phyloP scores from a whole-genome alignment of 176 grass and related monocot genomes.

The maize (Zea mays) region DNA sequence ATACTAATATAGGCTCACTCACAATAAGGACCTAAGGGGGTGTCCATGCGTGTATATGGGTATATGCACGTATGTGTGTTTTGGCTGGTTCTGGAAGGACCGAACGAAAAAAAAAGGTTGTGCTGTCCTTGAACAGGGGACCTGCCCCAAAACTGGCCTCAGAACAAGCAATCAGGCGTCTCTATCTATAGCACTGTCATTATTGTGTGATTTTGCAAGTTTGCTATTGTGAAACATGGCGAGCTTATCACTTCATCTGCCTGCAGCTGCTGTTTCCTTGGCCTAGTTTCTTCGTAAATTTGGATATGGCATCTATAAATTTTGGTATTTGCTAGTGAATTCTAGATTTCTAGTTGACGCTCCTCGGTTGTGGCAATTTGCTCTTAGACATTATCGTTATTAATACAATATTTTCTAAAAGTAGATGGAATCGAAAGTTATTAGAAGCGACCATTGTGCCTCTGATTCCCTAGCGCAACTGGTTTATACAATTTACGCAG shows the following conservation, averaged over 20 bases:
- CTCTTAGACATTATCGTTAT: neutral
- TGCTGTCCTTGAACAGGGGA: slow-evolving; percentile 69
- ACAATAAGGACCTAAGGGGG: slow-evolving; percentile 28
- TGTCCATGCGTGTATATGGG: slow-evolving; percentile 23
- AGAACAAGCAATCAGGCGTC: slow-evolving; percentile 77
- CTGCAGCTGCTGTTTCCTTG: neutral
- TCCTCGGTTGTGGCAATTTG: neutral
- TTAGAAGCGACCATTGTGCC: neutral
- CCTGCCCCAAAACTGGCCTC: slow-evolving; percentile 74
- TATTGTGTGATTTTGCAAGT: slow-evolving; percentile 38
- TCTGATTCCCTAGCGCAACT: neutral
- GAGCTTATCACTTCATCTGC: neutral
- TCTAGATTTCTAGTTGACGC: neutral
- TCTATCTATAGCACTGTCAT: slow-evolving; percentile 44
- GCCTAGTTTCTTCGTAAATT: neutral
- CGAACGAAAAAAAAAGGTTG: slow-evolving; percentile 53
- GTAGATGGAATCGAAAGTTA: neutral
- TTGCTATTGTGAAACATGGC: slow-evolving; percentile 9
- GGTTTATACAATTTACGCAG: neutral
- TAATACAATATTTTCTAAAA: neutral
- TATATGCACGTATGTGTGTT: slow-evolving; percentile 30
- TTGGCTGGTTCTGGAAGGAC: slow-evolving; percentile 58
- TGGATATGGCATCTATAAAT: neutral
- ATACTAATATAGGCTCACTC: slow-evolving; percentile 34
- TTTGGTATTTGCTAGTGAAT: neutral